Evolutionary conservation across 495 filamentous ascomycete genomes (phyloP), one percentile per base, ranked within the genome.

Genomic region (Neurospora tetrasperma): DNA sequence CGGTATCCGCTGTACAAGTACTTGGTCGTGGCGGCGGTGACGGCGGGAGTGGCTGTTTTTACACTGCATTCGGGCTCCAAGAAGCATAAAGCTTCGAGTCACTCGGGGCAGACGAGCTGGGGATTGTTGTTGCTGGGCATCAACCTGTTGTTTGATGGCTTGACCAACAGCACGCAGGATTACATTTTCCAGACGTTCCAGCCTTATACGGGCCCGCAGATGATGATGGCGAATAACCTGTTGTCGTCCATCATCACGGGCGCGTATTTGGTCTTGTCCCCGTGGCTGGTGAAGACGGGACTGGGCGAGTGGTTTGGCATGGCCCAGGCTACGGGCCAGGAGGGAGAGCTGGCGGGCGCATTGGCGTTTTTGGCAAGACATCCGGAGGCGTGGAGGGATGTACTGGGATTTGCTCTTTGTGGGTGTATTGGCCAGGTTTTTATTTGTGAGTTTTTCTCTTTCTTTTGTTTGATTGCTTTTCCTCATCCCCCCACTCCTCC

Each of bases 191-290:
- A 79, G 70, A 88, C 89, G 10, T 94, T 92, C 81, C 89, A 88
- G 74, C 86, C 89, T 23, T 97, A 94, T 81, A 86, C 88, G 16
- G 96, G 96, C 3, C 94, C 95, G 70, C 96, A 98, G 88, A 98
- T 99, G 96, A 99, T 99, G 96, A 93, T 93, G 73, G 96, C 95
- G n/a, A 93, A 97, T 78, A 98, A 98, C 77, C 81, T 97, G 42
- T 89, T 98, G 75, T 90, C 87, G 48, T 94, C 93, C 0, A 73
- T 86, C 41, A 81, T 98, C 69, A 98, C 94, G 4, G 84, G 88
- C 42, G 76, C 80, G 2, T 98, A 95, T 73, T 87, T 99, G 31
- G 76, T 94, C 48, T 78, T 94, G 27, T 90, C 89, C 75, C 96
- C 96, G 8, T 92, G 90, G 83, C 79, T 97, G 6, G 91, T 90